A percentile compares a stretch with the other conserved stretches of the same genome.
Evolutionary conservation across 176 grass and related monocot genomes (phyloP).

Genomic region (Tillandsia fasciculata): DNA sequence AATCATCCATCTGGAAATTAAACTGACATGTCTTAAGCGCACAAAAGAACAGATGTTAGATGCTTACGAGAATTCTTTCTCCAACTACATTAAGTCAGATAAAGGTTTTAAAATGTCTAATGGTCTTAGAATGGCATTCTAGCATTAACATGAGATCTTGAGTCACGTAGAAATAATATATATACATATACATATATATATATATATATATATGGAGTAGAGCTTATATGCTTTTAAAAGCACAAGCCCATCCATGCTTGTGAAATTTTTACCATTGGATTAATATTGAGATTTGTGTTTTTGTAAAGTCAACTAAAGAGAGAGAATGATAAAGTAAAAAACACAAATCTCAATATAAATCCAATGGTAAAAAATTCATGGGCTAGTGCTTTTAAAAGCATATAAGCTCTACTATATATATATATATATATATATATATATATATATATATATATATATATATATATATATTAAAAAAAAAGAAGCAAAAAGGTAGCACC

Average conservation of each 20-base stretch:
- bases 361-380: too few relatives aligned
- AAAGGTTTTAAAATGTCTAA: background rate
- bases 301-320: too few relatives aligned
- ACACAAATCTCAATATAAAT: too few relatives aligned
- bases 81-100: background rate
- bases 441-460: background rate
- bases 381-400: too few relatives aligned
- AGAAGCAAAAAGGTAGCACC: conserved; percentile 32
- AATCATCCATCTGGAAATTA: background rate
- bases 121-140: background rate
- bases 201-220: too few relatives aligned
- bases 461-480: background rate
- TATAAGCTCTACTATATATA: too few relatives aligned
- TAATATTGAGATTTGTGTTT: too few relatives aligned
- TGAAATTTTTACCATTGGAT: too few relatives aligned
- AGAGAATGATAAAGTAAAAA: too few relatives aligned
- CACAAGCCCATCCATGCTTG: too few relatives aligned
- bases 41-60: background rate
- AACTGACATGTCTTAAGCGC: background rate
- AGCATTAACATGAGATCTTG: background rate
- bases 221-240: too few relatives aligned
- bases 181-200: background rate
- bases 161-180: background rate
- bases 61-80: background rate
- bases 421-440: too few relatives aligned